Conservation (phyloP, 495 filamentous ascomycete species). For the Geopyxis carbonaria region DNA sequence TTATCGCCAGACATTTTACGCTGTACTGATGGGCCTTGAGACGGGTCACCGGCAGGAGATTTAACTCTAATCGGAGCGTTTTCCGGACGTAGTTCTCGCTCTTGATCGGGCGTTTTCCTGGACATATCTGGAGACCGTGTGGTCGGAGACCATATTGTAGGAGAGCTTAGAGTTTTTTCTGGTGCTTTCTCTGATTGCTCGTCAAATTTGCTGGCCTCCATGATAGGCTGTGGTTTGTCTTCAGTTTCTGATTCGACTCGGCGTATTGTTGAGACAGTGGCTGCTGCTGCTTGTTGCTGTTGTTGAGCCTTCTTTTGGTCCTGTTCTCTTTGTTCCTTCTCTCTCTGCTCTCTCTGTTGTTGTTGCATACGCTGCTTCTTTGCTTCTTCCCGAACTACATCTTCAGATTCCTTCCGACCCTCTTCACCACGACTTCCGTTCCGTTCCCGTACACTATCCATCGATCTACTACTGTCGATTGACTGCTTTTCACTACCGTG, state of each 20-base stretch:
- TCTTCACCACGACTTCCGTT: constrained; percentile 30
- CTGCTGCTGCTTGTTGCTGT: constrained; percentile 5
- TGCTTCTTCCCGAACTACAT: constrained; percentile 12
- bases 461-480: constrained; percentile 24
- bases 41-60: neutral
- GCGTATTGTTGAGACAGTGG: constrained; percentile 16
- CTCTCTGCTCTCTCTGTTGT: constrained; percentile 12
- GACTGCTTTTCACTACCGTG: constrained; percentile 39
- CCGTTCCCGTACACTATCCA: constrained; percentile 26
- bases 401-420: constrained; percentile 15
- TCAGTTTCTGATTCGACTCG: constrained; percentile 20
- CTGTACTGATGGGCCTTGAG: neutral
- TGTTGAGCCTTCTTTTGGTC: constrained; percentile 12
- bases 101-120: neutral
- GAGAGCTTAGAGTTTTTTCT: too few relatives aligned
- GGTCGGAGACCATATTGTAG: too few relatives aligned
- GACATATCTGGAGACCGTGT: neutral
- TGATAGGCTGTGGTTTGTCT: too few relatives aligned
- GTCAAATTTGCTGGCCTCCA: too few relatives aligned
- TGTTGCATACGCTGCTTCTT: constrained; percentile 13
- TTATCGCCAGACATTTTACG: constrained; percentile 8
- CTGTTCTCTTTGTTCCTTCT: constrained; percentile 6
- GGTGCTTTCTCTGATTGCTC: too few relatives aligned
- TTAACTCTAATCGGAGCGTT: neutral
- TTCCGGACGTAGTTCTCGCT: constrained; percentile 1